Percentiles rank a stretch among this genome's conserved stretches.
Evolutionary conservation across 129 eudicot genomes (phyloP).

Genomic region (Lactuca saligna): DNA sequence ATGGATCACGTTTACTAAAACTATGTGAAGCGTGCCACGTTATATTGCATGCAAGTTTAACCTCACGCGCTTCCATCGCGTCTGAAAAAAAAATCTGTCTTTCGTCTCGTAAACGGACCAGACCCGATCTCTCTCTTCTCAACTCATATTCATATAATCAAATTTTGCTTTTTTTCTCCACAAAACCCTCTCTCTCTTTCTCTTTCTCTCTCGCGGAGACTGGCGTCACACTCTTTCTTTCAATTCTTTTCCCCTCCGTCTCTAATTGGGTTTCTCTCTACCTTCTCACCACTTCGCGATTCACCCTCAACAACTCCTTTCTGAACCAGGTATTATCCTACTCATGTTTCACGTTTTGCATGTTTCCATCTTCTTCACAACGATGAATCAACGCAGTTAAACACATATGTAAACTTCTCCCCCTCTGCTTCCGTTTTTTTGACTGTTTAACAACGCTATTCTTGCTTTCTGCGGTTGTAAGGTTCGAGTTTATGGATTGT

Average conservation of each 20-base stretch:
- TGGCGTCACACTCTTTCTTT: constrained; percentile 24
- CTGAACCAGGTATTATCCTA: constrained; percentile 20
- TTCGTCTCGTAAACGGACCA: constrained; percentile 40
- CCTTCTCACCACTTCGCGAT: constrained; percentile 11
- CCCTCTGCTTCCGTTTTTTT: neutral
- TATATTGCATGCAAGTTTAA: constrained; percentile 25
- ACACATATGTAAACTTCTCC: constrained; percentile 1
- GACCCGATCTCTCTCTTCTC: constrained; percentile 36
- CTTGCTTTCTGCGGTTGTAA: neutral
- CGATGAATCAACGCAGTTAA: constrained; percentile 4
- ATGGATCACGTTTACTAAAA: constrained; percentile 26
- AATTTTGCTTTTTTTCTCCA: constrained; percentile 2
- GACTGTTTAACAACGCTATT: neutral
- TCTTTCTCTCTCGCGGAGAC: constrained; percentile 23
- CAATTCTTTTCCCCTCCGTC: constrained; percentile 22
- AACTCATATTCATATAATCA: neutral
- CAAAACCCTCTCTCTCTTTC: constrained; percentile 26
- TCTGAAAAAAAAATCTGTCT: neutral
- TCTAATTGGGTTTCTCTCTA: constrained; percentile 17
- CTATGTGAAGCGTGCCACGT: constrained; percentile 22
- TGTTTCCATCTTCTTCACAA: constrained; percentile 14
- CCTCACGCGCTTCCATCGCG: constrained; percentile 27
- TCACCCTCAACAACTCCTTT: constrained; percentile 26
- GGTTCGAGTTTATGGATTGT: constrained; percentile 12
- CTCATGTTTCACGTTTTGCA: constrained; percentile 47